Percentiles rank a stretch among this genome's conserved stretches.
Evolutionary conservation across 2,329 filamentous ascomycete species (phyloP).

Genomic region (Fonsecaea erecta): DNA sequence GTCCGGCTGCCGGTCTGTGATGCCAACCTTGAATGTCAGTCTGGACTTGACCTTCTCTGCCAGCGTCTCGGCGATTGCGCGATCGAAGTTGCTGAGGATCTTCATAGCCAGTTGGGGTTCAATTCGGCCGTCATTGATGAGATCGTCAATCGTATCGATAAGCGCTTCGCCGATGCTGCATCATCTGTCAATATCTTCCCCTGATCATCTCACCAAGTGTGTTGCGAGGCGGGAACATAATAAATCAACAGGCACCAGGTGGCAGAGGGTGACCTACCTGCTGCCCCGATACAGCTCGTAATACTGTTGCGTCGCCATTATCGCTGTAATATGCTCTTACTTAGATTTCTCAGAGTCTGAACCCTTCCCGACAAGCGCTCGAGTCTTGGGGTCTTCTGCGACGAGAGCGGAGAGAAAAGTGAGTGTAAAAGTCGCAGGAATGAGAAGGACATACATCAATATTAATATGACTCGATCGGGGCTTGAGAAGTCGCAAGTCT

Average conservation of each 20-base stretch:
- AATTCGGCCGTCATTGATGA: constrained; percentile 93
- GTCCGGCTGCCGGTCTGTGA: not conserved
- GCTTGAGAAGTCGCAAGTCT: not conserved
- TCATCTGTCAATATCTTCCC: constrained; percentile 32
- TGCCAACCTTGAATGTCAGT: constrained; percentile 84
- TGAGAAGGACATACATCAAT: not conserved
- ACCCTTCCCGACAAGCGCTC: not conserved
- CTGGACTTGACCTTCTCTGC: constrained; percentile 91
- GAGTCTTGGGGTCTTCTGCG: not conserved
- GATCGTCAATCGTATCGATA: constrained; percentile 94
- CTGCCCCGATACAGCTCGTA: constrained; percentile 98
- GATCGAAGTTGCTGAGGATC: constrained; percentile 94
- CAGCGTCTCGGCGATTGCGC: constrained; percentile 86
- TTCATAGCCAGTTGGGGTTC: constrained; percentile 99
- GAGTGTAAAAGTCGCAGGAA: not conserved
- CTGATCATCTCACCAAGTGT: not conserved
- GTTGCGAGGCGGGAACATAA: not conserved
- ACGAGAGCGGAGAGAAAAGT: not conserved
- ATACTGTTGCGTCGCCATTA: constrained; percentile 55
- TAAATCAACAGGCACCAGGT: constrained; percentile 1
- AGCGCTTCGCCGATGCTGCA: constrained; percentile 86
- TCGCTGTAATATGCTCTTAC: not conserved
- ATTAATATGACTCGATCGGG: not conserved
- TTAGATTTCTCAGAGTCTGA: not conserved
- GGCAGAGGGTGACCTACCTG: constrained; percentile 68